Evolutionary conservation across 106 monocot species (phyloP).

Genomic region (Hemerocallis citrina): DNA sequence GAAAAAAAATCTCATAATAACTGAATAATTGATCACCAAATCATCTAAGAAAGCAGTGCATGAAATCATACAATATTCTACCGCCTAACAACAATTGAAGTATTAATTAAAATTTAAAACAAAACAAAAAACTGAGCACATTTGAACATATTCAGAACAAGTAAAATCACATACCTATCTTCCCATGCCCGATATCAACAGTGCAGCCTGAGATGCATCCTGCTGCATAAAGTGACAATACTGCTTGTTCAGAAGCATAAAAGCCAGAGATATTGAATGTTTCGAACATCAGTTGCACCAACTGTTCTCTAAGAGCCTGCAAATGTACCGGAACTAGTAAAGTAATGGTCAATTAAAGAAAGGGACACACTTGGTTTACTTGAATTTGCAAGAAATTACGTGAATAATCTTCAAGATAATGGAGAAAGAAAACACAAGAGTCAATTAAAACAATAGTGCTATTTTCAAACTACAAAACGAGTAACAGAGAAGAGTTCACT

Average conservation of each 20-base stretch:
- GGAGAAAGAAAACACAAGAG: background rate
- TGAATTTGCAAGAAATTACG: background rate
- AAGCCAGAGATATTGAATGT: constrained; percentile 96
- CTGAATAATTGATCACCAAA: too few relatives aligned
- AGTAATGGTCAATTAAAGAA: background rate
- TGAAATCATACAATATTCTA: background rate
- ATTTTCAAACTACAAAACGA: too few relatives aligned
- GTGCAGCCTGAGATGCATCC: constrained; percentile 99
- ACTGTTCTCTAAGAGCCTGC: constrained; percentile 77
- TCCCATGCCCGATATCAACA: constrained; percentile 98
- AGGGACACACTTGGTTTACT: background rate
- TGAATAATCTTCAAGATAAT: background rate
- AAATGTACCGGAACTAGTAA: background rate
- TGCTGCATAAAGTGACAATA: constrained; percentile 95
- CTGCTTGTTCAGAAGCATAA: constrained; percentile 97
- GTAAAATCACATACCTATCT: constrained; percentile 60
- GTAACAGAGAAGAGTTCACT: too few relatives aligned
- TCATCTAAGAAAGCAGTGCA: background rate
- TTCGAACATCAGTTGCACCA: constrained; percentile 98
- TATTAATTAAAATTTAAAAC: background rate
- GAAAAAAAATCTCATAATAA: too few relatives aligned
- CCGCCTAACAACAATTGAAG: background rate
- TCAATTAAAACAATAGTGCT: too few relatives aligned
- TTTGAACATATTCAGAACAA: background rate
- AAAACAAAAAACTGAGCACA: background rate